A percentile compares a stretch with the other conserved stretches of the same genome.
phyloP scores from a whole-genome alignment of 805 yeast genomes.

The Yamadazyma phyllophila region DNA sequence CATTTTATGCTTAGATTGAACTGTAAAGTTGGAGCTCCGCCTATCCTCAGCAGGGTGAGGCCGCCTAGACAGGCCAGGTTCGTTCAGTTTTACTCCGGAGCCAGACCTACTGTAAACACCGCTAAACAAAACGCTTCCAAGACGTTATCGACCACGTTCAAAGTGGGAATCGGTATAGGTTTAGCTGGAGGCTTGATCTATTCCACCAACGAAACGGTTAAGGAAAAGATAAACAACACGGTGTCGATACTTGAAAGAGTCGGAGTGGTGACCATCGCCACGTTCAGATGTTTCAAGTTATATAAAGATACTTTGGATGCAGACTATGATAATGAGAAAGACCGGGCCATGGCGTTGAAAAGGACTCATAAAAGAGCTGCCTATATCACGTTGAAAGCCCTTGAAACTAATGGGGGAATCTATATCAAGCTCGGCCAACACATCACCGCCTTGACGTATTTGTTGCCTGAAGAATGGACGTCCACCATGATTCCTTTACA shows the following conservation, averaged over 20 bases:
- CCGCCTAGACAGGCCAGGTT: too few species aligned
- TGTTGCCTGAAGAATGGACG: conserved; percentile 94
- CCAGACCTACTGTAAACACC: too few species aligned
- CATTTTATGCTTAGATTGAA: too few species aligned
- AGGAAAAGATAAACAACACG: conserved; percentile 32
- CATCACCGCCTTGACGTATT: conserved; percentile 84
- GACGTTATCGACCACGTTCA: conserved; percentile 6
- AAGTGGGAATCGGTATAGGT: conserved; percentile 28
- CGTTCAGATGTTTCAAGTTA: conserved; percentile 65
- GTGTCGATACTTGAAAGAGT: conserved; percentile 47
- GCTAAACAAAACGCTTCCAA: too few species aligned
- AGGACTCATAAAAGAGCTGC: conserved; percentile 79
- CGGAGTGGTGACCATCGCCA: conserved; percentile 65
- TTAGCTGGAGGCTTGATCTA: conserved; percentile 28
- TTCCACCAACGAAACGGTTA: conserved; percentile 36
- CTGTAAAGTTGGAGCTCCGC: too few species aligned
- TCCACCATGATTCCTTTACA: conserved; percentile 90
- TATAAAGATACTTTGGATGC: conserved; percentile 58
- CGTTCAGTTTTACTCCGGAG: too few species aligned
- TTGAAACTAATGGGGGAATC: conserved; percentile 86
- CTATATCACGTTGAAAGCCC: conserved; percentile 67
- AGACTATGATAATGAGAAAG: conserved; percentile 40
- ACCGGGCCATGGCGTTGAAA: conserved; percentile 51
- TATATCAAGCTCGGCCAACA: conserved; percentile 96
- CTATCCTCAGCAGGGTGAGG: too few species aligned